Evolutionary conservation across 176 grass and related monocot species (phyloP).

Genomic region (Secale cereale): DNA sequence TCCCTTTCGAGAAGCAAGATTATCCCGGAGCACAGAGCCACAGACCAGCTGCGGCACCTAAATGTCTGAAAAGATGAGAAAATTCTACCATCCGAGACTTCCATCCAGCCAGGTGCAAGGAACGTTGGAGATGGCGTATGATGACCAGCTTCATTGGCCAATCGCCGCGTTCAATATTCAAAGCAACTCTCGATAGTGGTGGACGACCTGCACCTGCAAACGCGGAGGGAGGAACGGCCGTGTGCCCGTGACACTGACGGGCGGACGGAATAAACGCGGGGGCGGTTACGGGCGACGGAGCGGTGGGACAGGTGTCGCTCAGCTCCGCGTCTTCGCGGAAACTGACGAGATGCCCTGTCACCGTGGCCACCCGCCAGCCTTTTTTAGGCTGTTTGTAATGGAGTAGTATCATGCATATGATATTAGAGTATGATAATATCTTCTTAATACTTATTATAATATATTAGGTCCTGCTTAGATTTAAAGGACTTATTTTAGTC

Average conservation of each 20-base stretch:
- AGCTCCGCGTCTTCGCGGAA: not conserved
- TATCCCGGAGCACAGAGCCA: not conserved
- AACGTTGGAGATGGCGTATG: not conserved
- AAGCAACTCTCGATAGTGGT: not conserved
- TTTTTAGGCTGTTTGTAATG: no score
- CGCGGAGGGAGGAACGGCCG: not conserved
- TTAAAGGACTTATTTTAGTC: no score
- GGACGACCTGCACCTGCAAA: not conserved
- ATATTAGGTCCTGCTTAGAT: no score
- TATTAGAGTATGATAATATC: no score
- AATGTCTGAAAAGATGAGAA: not conserved
- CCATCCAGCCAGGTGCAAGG: not conserved
- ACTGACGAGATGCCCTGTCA: not conserved
- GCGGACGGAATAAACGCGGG: no score
- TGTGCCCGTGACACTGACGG: not conserved
- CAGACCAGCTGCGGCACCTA: no score
- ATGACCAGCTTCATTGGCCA: not conserved
- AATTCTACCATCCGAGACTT: no score
- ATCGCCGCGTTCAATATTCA: not conserved
- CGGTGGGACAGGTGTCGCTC: not conserved
- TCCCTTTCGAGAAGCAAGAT: not conserved
- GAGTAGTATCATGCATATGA: no score
- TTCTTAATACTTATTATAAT: no score
- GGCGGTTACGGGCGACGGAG: not conserved
- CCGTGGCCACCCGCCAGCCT: not conserved